phyloP scores from a whole-genome alignment of 1,284 basidiomycete species.

The Cryptococcus deneoformans region DNA sequence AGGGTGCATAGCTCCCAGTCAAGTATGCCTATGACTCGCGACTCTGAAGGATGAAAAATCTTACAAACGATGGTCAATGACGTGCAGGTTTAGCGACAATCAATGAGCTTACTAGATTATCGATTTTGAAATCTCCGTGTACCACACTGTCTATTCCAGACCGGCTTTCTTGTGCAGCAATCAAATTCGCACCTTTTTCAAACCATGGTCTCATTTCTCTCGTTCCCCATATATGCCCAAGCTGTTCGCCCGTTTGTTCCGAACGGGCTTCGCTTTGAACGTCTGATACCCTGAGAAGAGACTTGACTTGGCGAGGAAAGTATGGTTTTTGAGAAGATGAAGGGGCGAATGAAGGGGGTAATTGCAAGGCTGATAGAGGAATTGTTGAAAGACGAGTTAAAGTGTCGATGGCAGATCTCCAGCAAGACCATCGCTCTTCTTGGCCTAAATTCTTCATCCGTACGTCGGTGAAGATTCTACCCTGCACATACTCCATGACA shows the following conservation, averaged over 20 bases:
- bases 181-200: conserved; percentile 58
- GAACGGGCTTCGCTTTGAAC: conserved; percentile 68
- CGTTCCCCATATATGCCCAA: conserved; percentile 56
- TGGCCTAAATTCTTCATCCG: conserved; percentile 65
- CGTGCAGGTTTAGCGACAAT: no score
- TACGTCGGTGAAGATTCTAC: conserved; percentile 86
- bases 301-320: conserved; percentile 89
- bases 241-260: conserved; percentile 44
- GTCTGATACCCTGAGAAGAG: conserved; percentile 68
- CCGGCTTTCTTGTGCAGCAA: conserved; percentile 68
- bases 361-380: conserved; percentile 64
- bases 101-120: conserved; percentile 62
- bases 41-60: conserved; percentile 89
- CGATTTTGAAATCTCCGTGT: conserved; percentile 95
- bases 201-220: conserved; percentile 69
- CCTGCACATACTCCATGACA: conserved; percentile 91
- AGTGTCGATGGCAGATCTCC: conserved; percentile 70
- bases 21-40: conserved; percentile 86
- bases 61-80: conserved; percentile 3
- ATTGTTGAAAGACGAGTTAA: conserved; percentile 74
- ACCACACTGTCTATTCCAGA: conserved; percentile 63
- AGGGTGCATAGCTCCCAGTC: conserved; percentile 97
- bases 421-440: conserved; percentile 67
- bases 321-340: conserved; percentile 57
- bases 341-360: conserved; percentile 71